phyloP scores from a whole-genome alignment of 2,329 filamentous ascomycete species.

The Xylaria sp. region DNA sequence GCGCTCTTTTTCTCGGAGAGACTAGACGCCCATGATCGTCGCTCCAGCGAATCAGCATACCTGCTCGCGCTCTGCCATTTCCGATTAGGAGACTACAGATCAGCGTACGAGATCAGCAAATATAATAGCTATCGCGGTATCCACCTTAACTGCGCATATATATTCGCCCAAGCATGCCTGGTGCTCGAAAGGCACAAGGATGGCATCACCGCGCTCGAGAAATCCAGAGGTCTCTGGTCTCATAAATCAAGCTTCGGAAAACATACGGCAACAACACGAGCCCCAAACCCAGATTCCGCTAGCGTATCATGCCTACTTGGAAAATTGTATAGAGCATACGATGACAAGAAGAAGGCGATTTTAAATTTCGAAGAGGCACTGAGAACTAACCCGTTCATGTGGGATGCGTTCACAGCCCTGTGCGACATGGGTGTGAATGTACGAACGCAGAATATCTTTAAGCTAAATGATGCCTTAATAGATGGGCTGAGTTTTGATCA shows the following conservation, averaged over 20 bases:
- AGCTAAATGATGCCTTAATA: slow-evolving; percentile 68
- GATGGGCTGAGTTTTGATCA: slow-evolving; percentile 59
- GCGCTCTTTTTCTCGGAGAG: slow-evolving; percentile 94
- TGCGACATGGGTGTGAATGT: slow-evolving; percentile 89
- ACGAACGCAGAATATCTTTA: slow-evolving; percentile 87
- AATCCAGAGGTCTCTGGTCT: slow-evolving; percentile 79
- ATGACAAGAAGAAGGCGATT: slow-evolving; percentile 84
- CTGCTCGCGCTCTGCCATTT: slow-evolving; percentile 87
- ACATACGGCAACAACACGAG: slow-evolving; percentile 80
- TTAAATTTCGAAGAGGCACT: slow-evolving; percentile 88
- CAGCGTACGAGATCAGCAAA: slow-evolving; percentile 86
- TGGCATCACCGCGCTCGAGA: slow-evolving; percentile 86
- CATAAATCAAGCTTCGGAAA: slow-evolving; percentile 82
- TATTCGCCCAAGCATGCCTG: slow-evolving; percentile 91
- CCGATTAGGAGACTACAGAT: slow-evolving; percentile 82
- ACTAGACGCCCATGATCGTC: slow-evolving; percentile 83
- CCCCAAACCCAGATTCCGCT: slow-evolving; percentile 83
- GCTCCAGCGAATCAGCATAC: slow-evolving; percentile 82
- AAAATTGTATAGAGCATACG: slow-evolving; percentile 85
- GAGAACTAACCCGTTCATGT: slow-evolving; percentile 94
- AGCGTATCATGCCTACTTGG: slow-evolving; percentile 86
- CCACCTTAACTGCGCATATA: slow-evolving; percentile 88
- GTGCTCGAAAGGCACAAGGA: slow-evolving; percentile 81
- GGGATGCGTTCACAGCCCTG: slow-evolving; percentile 92
- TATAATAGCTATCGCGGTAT: slow-evolving; percentile 74